A percentile compares a stretch with the other conserved stretches of the same genome.
phyloP scores from a whole-genome alignment of 208 protist genomes.

The Leishmania major region DNA sequence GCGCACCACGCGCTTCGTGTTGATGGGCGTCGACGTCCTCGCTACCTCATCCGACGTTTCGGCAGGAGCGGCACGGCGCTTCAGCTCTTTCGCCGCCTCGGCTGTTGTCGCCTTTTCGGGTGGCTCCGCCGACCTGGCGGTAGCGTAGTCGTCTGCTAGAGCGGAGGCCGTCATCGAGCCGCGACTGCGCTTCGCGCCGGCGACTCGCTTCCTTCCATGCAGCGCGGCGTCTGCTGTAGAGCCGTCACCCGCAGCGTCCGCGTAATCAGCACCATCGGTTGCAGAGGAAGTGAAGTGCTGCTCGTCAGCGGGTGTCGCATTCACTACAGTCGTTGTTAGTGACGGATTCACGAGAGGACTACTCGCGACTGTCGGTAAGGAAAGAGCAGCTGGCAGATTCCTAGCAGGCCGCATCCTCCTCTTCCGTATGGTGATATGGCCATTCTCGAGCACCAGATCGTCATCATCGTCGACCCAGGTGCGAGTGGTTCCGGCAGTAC shows the following conservation, averaged over 20 bases:
- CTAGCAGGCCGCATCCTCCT: constrained; percentile 9
- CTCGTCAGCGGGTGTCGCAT: neutral
- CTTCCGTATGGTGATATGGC: constrained; percentile 21
- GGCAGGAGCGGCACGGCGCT: neutral
- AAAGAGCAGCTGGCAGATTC: constrained; percentile 10
- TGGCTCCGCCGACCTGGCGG: neutral
- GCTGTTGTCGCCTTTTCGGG: neutral
- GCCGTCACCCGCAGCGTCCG: neutral
- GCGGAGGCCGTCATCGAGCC: neutral
- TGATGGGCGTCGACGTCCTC: neutral
- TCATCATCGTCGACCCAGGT: constrained; percentile 32
- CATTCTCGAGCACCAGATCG: constrained; percentile 33
- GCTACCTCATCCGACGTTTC: neutral
- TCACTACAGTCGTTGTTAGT: neutral
- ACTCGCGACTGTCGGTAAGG: constrained; percentile 19
- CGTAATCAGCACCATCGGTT: neutral
- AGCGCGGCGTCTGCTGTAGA: neutral
- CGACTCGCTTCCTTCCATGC: neutral
- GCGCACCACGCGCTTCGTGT: neutral
- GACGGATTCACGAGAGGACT: constrained; percentile 6
- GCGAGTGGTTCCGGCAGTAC: neutral
- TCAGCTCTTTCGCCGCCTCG: neutral
- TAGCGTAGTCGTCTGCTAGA: neutral
- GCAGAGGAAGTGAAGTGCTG: neutral
- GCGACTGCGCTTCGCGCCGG: constrained; percentile 14